These are phyloP conservation scores for Triglochin maritima DNA, from an alignment of 106 monocot genomes.

Conservation along the genomic window DNA sequence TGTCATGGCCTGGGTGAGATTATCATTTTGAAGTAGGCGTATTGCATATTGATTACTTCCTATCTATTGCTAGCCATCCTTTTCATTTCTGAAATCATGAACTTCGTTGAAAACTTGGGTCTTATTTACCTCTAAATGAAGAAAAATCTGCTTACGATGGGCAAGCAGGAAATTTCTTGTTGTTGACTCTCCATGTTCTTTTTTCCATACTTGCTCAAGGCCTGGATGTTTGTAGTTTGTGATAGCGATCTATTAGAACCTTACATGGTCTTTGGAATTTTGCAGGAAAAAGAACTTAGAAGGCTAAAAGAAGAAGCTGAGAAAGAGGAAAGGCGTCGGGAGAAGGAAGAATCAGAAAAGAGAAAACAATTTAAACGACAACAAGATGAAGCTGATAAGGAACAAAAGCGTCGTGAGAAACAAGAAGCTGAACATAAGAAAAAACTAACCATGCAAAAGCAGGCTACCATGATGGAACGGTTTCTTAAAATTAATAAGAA, in stretches of 20 bases:
- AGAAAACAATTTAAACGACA: constrained; percentile 23
- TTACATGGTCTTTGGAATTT: not conserved
- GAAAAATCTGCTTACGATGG: too few species aligned
- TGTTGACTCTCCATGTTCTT: not conserved
- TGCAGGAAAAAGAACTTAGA: constrained; percentile 67
- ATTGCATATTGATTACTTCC: too few species aligned
- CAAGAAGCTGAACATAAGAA: constrained; percentile 62
- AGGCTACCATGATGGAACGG: constrained; percentile 80
- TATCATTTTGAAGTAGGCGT: too few species aligned
- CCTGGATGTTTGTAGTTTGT: not conserved
- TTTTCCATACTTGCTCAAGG: not conserved
- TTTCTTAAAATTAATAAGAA: constrained; percentile 57
- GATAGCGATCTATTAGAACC: not conserved
- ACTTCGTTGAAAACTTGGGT: too few species aligned
- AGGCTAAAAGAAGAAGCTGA: constrained; percentile 36
- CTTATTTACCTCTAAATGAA: too few species aligned
- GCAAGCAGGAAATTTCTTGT: not conserved
- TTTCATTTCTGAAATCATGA: too few species aligned
- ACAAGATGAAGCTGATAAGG: constrained; percentile 50
- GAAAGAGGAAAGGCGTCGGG: constrained; percentile 26
- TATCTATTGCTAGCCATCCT: too few species aligned
- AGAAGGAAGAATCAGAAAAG: constrained; percentile 31
- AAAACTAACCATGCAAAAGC: constrained; percentile 47
- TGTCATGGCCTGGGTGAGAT: not conserved
- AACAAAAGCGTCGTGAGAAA: constrained; percentile 57